Evolutionary conservation across 495 filamentous ascomycete genomes (phyloP).

Genomic region (Hypoxylon fuscum): DNA sequence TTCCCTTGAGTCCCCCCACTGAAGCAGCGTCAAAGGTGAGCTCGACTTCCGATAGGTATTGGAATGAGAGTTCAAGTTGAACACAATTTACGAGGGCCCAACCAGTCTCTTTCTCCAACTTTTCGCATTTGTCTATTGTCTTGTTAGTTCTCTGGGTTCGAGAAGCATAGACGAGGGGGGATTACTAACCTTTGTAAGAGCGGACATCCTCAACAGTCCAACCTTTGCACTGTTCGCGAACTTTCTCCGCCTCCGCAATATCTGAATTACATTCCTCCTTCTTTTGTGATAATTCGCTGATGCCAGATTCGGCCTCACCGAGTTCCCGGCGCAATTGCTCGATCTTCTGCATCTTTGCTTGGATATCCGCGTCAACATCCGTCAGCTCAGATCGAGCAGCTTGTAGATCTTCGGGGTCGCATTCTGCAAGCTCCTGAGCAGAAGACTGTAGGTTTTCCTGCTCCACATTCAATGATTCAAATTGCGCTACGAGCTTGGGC

Average conservation of each 20-base stretch:
- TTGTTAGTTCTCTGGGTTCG: constrained; percentile 16
- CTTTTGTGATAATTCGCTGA: constrained; percentile 66
- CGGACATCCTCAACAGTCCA: constrained; percentile 84
- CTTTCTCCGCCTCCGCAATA: constrained; percentile 83
- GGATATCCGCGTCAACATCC: constrained; percentile 71
- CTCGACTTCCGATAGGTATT: constrained; percentile 79
- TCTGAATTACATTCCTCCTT: constrained; percentile 75
- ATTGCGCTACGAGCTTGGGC: constrained; percentile 68
- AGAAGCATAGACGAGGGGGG: background rate
- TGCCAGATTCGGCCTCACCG: constrained; percentile 66
- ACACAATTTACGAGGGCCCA: constrained; percentile 81
- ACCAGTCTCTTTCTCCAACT: constrained; percentile 73
- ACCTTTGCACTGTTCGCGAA: constrained; percentile 86
- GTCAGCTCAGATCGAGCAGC: constrained; percentile 70
- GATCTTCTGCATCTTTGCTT: constrained; percentile 70
- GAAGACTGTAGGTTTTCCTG: constrained; percentile 71
- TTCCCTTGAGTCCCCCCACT: constrained; percentile 52
- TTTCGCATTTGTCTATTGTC: constrained; percentile 68
- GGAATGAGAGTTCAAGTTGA: constrained; percentile 68
- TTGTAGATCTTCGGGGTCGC: constrained; percentile 80
- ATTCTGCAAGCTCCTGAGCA: constrained; percentile 78
- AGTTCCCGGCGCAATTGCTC: constrained; percentile 70
- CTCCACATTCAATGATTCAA: constrained; percentile 67
- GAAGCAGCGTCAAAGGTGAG: constrained; percentile 75
- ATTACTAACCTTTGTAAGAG: constrained; percentile 70